Evolutionary conservation across 495 filamentous ascomycete genomes (phyloP), one percentile per base, ranked within the genome.

Genomic region (Ramalina intermedia): DNA sequence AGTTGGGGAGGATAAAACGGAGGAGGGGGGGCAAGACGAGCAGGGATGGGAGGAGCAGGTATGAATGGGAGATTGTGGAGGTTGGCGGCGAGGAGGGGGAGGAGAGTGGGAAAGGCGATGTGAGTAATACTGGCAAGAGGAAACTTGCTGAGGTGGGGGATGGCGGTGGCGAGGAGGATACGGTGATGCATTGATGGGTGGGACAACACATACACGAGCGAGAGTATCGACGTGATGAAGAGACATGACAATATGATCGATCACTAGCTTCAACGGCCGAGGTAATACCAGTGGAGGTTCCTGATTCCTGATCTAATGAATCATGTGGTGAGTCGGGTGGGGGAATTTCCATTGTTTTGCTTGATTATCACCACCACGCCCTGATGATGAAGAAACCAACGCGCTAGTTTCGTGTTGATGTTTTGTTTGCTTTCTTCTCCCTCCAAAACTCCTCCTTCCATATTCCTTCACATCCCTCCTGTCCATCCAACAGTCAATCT

Each of bases 61-160:
- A 91, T 36, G 82, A 90, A 57, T 94, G 86, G 82, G 87, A 94
- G 63, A 69, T 95, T 51, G 73, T 78, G 38, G 88, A 95, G 62
- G 87, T 48, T 21, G 52, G 35, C 1, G 55, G 77, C 74, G 74
- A 72, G 37, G 76, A 72, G 47, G 78, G 72, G 42, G 76, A 71
- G 37, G 74, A 71, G 37, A 76, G 71, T 47, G 77, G 72, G 43
- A 76, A 70, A 35, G 69, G 66, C n/a, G 65, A 55, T 37, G 63
- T 20, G 46, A 33, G 38, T 27, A 42, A 29, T 13, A 46, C 56
- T 23, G 62, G 58, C 37, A 81, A 80, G 62, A 66, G 77, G 50
- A 80, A 80, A 60, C 61, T 76, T 26, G 67, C 52, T 29, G 68
- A 67, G 18, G 53, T 61, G 16, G 69, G 67, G 52, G 58, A 57